Conservation (phyloP, 179 eudicot species). For the Spinacia oleracea region DNA sequence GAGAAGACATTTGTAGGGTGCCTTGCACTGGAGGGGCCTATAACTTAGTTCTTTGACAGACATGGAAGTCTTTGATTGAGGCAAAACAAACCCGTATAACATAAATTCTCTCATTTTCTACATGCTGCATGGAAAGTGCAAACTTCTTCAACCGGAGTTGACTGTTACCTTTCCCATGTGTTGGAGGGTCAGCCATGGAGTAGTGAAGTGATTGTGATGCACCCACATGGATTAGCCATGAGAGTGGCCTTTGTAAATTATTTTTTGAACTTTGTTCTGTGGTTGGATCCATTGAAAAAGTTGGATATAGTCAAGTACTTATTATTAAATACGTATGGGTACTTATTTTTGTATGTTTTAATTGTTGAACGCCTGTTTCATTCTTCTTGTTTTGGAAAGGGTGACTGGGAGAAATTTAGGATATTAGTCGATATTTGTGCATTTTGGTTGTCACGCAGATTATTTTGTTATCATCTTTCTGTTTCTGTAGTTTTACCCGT, state of each 20-base stretch:
- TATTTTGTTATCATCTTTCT: slow-evolving; percentile 1
- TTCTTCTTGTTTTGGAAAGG: not conserved
- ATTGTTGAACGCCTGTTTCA: not conserved
- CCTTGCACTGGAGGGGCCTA: not conserved
- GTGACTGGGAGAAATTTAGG: not conserved
- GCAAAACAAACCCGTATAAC: not conserved
- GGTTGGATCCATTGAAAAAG: not conserved
- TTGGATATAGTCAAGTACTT: slow-evolving; percentile 1
- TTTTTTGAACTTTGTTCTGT: not conserved
- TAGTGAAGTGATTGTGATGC: not conserved
- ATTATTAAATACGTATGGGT: not conserved
- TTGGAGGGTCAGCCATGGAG: not conserved
- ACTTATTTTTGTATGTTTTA: not conserved
- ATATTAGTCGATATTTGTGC: not conserved
- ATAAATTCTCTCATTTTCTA: not conserved
- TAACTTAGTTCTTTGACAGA: not conserved
- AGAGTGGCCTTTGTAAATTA: not conserved
- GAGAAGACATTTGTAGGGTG: not conserved
- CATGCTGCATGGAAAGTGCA: not conserved
- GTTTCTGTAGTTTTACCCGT: not conserved
- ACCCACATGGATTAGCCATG: not conserved
- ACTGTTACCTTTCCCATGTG: not conserved
- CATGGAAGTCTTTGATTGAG: not conserved
- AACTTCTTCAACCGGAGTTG: not conserved
- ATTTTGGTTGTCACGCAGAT: not conserved